These are phyloP conservation scores for Cystofilobasidium capitatum DNA, from an alignment of 768 basidiomycete genomes.

Conservation along the genomic window DNA sequence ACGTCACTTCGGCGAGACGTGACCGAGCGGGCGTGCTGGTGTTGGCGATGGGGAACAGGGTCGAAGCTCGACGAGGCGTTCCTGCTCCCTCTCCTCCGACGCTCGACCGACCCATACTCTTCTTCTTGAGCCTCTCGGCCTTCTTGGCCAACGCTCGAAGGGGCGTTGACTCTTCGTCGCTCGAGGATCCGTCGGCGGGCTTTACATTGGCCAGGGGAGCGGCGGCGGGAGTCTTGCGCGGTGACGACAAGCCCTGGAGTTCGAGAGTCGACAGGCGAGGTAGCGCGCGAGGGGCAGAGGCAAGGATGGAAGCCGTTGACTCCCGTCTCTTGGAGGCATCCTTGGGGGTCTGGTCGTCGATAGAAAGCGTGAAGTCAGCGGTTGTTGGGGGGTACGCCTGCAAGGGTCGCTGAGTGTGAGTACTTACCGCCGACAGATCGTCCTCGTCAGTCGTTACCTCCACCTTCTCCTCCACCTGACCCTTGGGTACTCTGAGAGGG, in stretches of 20 bases:
- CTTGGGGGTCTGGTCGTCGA: background rate
- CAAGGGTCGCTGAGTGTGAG: too few species aligned
- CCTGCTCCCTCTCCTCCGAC: background rate
- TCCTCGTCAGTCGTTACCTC: background rate
- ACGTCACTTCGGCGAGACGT: background rate
- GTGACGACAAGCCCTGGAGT: conserved; percentile 10
- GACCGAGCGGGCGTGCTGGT: background rate
- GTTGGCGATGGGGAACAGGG: background rate
- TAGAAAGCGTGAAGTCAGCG: too few species aligned
- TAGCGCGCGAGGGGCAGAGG: conserved; percentile 21
- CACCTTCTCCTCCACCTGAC: background rate
- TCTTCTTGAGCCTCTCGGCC: conserved; percentile 13
- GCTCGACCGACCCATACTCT: conserved; percentile 20
- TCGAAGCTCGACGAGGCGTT: background rate
- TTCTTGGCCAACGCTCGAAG: conserved; percentile 20
- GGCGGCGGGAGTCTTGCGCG: conserved; percentile 6
- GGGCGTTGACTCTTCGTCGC: conserved; percentile 18
- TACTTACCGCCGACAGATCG: background rate
- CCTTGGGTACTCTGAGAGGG: conserved; percentile 14
- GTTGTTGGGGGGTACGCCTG: too few species aligned
- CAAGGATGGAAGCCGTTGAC: conserved; percentile 10
- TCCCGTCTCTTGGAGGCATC: background rate
- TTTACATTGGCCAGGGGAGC: background rate
- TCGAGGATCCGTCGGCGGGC: background rate
- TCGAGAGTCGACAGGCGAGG: conserved; percentile 13